These are phyloP conservation scores for Globisporangium alternatum DNA, from an alignment of 352 stramenopile genomes.

Conservation along the genomic window DNA sequence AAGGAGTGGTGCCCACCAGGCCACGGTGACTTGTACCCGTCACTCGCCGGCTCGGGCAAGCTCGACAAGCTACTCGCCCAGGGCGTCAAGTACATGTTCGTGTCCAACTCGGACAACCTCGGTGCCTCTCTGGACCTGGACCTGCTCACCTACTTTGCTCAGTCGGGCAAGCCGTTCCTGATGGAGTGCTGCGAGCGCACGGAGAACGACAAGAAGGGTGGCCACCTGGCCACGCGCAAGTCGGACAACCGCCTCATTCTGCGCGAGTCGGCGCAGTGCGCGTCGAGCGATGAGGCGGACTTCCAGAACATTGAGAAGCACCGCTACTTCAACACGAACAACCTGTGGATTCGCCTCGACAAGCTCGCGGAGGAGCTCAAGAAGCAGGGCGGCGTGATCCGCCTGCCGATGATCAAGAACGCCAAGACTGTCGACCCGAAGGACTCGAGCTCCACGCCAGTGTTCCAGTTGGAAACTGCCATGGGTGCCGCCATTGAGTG, in stretches of 20 bases:
- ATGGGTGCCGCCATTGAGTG: constrained; percentile 88
- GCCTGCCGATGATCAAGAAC: constrained; percentile 88
- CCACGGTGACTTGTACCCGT: constrained; percentile 85
- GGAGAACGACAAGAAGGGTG: constrained; percentile 99
- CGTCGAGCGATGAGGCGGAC: constrained; percentile 70
- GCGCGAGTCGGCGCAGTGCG: constrained; percentile 89
- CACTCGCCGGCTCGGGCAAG: constrained; percentile 80
- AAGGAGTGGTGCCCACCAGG: constrained; percentile 88
- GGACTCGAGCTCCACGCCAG: constrained; percentile 75
- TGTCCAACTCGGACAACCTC: constrained; percentile 89
- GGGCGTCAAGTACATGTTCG: constrained; percentile 89
- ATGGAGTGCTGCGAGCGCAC: constrained; percentile 98
- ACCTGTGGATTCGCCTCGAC: constrained; percentile 87
- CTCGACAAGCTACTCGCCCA: constrained; percentile 82
- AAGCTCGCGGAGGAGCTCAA: constrained; percentile 80
- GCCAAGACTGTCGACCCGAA: constrained; percentile 87
- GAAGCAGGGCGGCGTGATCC: constrained; percentile 79
- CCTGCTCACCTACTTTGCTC: constrained; percentile 85
- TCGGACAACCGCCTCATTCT: constrained; percentile 95
- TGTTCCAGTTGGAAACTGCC: constrained; percentile 87
- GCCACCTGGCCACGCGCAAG: constrained; percentile 91
- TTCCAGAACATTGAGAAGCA: constrained; percentile 90
- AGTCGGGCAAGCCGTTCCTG: constrained; percentile 87
- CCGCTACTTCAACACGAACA: constrained; percentile 90
- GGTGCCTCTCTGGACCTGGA: constrained; percentile 80